phyloP scores from a whole-genome alignment of 2,329 filamentous ascomycete genomes.

The Mycosphaerella arachidis region DNA sequence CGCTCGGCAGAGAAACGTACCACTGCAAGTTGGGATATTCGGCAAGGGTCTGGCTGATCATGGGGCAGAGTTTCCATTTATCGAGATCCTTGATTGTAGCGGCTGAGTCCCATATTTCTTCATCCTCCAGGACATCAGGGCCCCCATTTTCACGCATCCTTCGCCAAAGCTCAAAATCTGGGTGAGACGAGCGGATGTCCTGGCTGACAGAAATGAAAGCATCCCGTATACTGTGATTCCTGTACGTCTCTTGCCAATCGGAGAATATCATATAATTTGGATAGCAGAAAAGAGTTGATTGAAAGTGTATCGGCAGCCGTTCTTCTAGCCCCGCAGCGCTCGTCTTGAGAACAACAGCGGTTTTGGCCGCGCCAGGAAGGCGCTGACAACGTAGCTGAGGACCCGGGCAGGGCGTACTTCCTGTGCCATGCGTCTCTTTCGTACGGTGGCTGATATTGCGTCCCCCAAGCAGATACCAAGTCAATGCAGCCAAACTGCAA shows the following conservation, averaged over 20 bases:
- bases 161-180: slow-evolving; percentile 29
- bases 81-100: slow-evolving; percentile 34
- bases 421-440: neutral
- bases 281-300: slow-evolving; percentile 34
- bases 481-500: neutral
- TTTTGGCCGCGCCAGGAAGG: slow-evolving; percentile 39
- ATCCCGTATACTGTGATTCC: slow-evolving; percentile 33
- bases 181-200: slow-evolving; percentile 12
- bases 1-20: slow-evolving; percentile 52
- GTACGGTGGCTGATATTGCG: neutral
- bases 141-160: slow-evolving; percentile 21
- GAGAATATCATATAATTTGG: slow-evolving; percentile 36
- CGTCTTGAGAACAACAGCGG: slow-evolving; percentile 49
- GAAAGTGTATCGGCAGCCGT: slow-evolving; percentile 30
- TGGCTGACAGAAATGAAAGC: slow-evolving; percentile 21
- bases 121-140: slow-evolving; percentile 30
- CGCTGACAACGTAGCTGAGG: slow-evolving; percentile 13
- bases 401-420: no score
- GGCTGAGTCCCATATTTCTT: slow-evolving; percentile 26
- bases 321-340: slow-evolving; percentile 32
- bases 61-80: slow-evolving; percentile 52
- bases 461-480: neutral
- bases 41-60: slow-evolving; percentile 34
- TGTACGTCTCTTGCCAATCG: slow-evolving; percentile 35
- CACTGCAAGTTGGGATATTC: slow-evolving; percentile 45